These are phyloP conservation scores for Monilinia fructicola DNA, from an alignment of 2,329 filamentous ascomycete species.

Conservation along the genomic window DNA sequence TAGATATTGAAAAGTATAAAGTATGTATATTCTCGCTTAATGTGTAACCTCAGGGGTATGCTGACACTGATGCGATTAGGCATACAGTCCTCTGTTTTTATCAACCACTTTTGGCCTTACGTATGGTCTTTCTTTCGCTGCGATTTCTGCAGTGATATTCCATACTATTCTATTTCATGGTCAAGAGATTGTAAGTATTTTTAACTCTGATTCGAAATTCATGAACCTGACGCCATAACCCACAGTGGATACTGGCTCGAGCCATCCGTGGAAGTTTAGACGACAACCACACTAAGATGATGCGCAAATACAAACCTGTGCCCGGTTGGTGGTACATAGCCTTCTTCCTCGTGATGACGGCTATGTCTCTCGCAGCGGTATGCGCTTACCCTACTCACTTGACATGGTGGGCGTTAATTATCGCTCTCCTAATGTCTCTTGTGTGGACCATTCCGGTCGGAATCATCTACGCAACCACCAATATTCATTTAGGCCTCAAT, in stretches of 20 bases:
- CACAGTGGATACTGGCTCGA: conserved; percentile 57
- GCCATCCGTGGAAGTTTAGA: conserved; percentile 53
- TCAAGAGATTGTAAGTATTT: conserved; percentile 53
- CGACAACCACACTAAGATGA: conserved; percentile 50
- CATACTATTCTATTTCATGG: conserved; percentile 68
- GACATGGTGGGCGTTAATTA: conserved; percentile 35
- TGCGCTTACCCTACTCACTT: conserved; percentile 26
- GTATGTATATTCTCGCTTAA: conserved; percentile 63
- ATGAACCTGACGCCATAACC: neutral
- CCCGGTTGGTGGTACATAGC: conserved; percentile 58
- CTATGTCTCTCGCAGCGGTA: conserved; percentile 38
- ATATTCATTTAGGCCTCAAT: conserved; percentile 70
- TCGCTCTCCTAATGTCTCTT: conserved; percentile 36
- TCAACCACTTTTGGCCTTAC: conserved; percentile 70
- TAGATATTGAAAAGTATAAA: conserved; percentile 65
- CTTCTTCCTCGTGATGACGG: conserved; percentile 50
- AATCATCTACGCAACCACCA: conserved; percentile 68
- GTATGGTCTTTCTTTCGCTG: conserved; percentile 72
- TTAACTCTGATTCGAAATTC: neutral
- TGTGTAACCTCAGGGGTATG: conserved; percentile 41
- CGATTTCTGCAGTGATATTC: conserved; percentile 66
- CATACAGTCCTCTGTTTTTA: conserved; percentile 71
- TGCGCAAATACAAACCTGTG: conserved; percentile 55
- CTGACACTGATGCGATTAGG: conserved; percentile 51
- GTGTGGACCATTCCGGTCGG: conserved; percentile 57